phyloP scores from a whole-genome alignment of 805 yeast genomes.

The Candida argentea region DNA sequence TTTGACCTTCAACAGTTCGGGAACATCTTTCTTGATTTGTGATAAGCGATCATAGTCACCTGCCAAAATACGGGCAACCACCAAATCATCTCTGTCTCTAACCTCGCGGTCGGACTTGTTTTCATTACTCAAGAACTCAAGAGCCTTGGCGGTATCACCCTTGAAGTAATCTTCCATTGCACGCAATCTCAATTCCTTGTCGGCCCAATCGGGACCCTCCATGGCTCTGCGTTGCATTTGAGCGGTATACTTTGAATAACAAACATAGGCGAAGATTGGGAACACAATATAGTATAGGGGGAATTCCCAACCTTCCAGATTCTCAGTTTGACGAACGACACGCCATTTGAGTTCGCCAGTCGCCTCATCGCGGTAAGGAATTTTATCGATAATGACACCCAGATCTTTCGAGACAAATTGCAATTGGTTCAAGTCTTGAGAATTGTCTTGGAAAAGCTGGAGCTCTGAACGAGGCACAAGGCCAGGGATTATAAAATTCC shows the following conservation, averaged over 20 bases:
- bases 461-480: slow-evolving; percentile 47
- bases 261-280: slow-evolving; percentile 54
- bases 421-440: slow-evolving; percentile 47
- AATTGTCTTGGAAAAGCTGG: slow-evolving; percentile 48
- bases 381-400: slow-evolving; percentile 65
- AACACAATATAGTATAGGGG: slow-evolving; percentile 62
- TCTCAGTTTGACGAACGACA: slow-evolving; percentile 60
- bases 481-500: slow-evolving; percentile 35
- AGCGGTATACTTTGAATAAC: slow-evolving; percentile 37
- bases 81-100: slow-evolving; percentile 61
- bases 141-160: slow-evolving; percentile 41
- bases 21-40: slow-evolving; percentile 42
- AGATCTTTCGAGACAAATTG: slow-evolving; percentile 39
- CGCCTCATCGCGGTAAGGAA: slow-evolving; percentile 70
- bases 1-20: slow-evolving; percentile 28
- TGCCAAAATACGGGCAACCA: slow-evolving; percentile 69
- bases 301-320: slow-evolving; percentile 78
- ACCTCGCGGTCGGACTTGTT: slow-evolving; percentile 47
- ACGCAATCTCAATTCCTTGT: slow-evolving; percentile 70
- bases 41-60: slow-evolving; percentile 76
- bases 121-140: slow-evolving; percentile 42
- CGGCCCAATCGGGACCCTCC: slow-evolving; percentile 67
- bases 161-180: slow-evolving; percentile 54
- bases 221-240: slow-evolving; percentile 30
- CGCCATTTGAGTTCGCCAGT: slow-evolving; percentile 77